These are phyloP conservation scores for Arthroderma sp. DNA, from an alignment of 2,329 filamentous ascomycete genomes.

Conservation along the genomic window DNA sequence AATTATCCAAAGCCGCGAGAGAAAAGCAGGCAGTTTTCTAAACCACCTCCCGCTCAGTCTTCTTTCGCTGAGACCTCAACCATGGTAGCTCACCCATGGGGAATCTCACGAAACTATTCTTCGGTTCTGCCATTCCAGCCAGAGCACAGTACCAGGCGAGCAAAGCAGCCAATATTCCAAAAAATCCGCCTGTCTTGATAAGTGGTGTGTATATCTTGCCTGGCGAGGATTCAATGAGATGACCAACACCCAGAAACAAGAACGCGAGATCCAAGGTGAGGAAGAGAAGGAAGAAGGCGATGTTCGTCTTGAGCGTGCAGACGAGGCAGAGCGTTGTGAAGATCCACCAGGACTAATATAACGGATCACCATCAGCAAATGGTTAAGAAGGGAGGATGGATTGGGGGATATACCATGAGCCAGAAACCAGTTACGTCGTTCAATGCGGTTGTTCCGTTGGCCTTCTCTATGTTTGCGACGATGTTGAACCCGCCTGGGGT, in stretches of 20 bases:
- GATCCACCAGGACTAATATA: slow-evolving; percentile 60
- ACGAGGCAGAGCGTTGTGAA: slow-evolving; percentile 65
- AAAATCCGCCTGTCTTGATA: slow-evolving; percentile 61
- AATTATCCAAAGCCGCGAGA: not conserved
- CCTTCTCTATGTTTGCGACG: slow-evolving; percentile 32
- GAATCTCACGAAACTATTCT: slow-evolving; percentile 76
- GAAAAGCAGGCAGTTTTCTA: not conserved
- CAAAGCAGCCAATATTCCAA: slow-evolving; percentile 71
- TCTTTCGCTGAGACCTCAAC: slow-evolving; percentile 54
- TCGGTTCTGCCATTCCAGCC: slow-evolving; percentile 61
- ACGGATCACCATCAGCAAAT: slow-evolving; percentile 9
- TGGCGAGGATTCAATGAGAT: slow-evolving; percentile 42
- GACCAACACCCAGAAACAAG: slow-evolving; percentile 56
- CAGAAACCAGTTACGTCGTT: slow-evolving; percentile 59
- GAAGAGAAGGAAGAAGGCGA: slow-evolving; percentile 69
- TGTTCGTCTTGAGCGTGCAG: slow-evolving; percentile 62
- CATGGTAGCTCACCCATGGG: slow-evolving; percentile 92
- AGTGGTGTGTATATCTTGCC: slow-evolving; percentile 37
- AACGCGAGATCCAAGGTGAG: slow-evolving; percentile 65
- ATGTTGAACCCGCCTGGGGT: slow-evolving; percentile 57
- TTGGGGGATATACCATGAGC: slow-evolving; percentile 42
- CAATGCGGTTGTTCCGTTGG: slow-evolving; percentile 31
- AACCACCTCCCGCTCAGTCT: slow-evolving; percentile 37
- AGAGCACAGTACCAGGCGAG: slow-evolving; percentile 79
- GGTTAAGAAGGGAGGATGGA: not conserved